Evolutionary conservation across 352 stramenopile genomes (phyloP), one percentile per base, ranked within the genome.

Genomic region (Vaucheria bursata): DNA sequence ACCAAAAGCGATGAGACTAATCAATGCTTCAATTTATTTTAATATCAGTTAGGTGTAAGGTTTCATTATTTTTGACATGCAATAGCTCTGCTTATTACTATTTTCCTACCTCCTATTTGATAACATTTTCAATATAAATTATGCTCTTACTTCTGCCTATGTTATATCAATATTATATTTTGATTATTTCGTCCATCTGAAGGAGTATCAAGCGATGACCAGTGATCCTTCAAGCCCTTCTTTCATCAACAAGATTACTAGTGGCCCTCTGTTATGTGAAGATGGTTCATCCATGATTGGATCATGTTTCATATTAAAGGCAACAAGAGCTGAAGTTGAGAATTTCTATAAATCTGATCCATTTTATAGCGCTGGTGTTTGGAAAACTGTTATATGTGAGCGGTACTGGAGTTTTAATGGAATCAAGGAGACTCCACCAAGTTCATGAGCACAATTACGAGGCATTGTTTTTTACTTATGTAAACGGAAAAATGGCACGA

Each of bases 191-290:
- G 45, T 59, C 12, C 45, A 18, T 59, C 12, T 59, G 45, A 53
- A 81, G 76, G 76, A 74, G 8, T 81, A 81, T 38, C 76, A 81
- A 35, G 7, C 1, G 4, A 36, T 3, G 12, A 79, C 35, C 7
- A 25, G 70, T 34, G 64, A 73, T 35, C 40, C 67, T n/a, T 45
- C 40, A 35, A 80, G 64, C 25, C 69, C 76, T 0, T 6, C 0
- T 12, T 81, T 79, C 76, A 81, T 81, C 70, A 79, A 52, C n/a
- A 81, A 81, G 76, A 37, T 81, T 3, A 6, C 33, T 31, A 71
- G 70, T 18, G 76, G 76, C 34, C 76, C 76, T 0, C 73, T 81
- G 69, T 29, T 72, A 1, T 37, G 53, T 0, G 76, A 81, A 8
- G 33, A 74, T 31, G 70, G 68, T 66, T 74, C 77, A 29, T 79